Conservation (phyloP, 495 filamentous ascomycete species). For the Glutinoglossum americanum region DNA sequence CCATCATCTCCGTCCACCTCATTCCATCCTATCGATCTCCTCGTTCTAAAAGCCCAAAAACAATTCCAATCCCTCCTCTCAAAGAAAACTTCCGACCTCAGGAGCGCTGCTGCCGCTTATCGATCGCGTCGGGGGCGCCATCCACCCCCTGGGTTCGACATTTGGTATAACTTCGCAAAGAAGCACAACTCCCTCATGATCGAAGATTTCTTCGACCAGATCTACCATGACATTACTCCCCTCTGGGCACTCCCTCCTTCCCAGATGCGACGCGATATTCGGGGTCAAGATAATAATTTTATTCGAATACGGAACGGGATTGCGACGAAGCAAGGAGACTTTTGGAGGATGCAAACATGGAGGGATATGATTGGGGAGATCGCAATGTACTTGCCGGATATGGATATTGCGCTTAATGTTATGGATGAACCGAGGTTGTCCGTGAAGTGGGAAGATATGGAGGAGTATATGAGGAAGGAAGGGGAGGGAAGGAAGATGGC, state of each 20-base stretch:
- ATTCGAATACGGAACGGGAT: slow-evolving; percentile 13
- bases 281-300: slow-evolving; percentile 10
- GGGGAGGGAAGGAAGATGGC: slow-evolving; percentile 4
- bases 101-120: slow-evolving; percentile 22
- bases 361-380: not conserved
- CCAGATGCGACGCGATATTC: slow-evolving; percentile 27
- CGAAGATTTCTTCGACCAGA: slow-evolving; percentile 52
- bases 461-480: slow-evolving; percentile 11
- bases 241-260: slow-evolving; percentile 49
- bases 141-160: slow-evolving; percentile 26
- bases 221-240: slow-evolving; percentile 43
- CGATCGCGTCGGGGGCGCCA: slow-evolving; percentile 23
- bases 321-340: not conserved
- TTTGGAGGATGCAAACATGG: slow-evolving; percentile 4
- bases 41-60: slow-evolving; percentile 20
- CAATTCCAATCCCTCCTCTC: slow-evolving; percentile 20
- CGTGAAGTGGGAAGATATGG: slow-evolving; percentile 29
- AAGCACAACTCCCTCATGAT: slow-evolving; percentile 32
- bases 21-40: slow-evolving; percentile 24
- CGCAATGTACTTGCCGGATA: slow-evolving; percentile 47
- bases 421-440: slow-evolving; percentile 58
- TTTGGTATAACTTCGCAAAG: slow-evolving; percentile 1
- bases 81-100: slow-evolving; percentile 20
- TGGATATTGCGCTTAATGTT: slow-evolving; percentile 65
- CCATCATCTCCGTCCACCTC: not conserved